phyloP scores from a whole-genome alignment of 31 red algal species.

The Odonthalia washingtoniensis region DNA sequence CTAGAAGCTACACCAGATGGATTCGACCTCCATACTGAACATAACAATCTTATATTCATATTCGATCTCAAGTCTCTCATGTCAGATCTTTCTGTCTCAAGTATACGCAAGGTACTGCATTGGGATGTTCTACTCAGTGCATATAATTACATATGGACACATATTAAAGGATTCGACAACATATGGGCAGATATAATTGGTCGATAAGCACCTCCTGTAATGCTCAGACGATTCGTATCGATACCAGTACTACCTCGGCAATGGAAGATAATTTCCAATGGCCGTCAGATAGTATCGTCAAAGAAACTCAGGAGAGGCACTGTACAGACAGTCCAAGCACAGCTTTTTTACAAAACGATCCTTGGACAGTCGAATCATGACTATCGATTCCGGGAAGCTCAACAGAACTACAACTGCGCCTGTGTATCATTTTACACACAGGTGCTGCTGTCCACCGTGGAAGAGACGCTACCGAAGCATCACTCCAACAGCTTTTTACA shows the following conservation, averaged over 20 bases:
- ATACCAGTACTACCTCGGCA: too few species aligned
- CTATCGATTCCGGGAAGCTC: conserved; percentile 4
- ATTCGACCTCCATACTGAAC: too few species aligned
- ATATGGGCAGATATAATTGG: too few species aligned
- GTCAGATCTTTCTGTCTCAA: too few species aligned
- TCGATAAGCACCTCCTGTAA: too few species aligned
- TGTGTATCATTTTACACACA: conserved; percentile 5
- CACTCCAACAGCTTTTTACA: background rate
- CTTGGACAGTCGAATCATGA: background rate
- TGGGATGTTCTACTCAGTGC: too few species aligned
- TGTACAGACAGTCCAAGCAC: background rate
- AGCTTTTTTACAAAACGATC: background rate
- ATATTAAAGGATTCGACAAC: too few species aligned
- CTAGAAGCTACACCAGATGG: background rate
- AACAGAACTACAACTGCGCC: background rate
- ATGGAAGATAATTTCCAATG: background rate
- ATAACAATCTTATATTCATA: too few species aligned
- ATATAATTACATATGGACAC: too few species aligned
- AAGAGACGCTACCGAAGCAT: background rate
- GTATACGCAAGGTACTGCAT: too few species aligned
- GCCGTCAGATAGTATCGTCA: background rate
- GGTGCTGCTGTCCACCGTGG: conserved; percentile 22
- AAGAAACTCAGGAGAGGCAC: background rate
- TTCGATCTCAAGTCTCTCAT: too few species aligned
- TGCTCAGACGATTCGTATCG: too few species aligned